Evolutionary conservation across 2,329 filamentous ascomycete genomes (phyloP), one percentile per base, ranked within the genome.

Genomic region (Zopfia rhizophila): DNA sequence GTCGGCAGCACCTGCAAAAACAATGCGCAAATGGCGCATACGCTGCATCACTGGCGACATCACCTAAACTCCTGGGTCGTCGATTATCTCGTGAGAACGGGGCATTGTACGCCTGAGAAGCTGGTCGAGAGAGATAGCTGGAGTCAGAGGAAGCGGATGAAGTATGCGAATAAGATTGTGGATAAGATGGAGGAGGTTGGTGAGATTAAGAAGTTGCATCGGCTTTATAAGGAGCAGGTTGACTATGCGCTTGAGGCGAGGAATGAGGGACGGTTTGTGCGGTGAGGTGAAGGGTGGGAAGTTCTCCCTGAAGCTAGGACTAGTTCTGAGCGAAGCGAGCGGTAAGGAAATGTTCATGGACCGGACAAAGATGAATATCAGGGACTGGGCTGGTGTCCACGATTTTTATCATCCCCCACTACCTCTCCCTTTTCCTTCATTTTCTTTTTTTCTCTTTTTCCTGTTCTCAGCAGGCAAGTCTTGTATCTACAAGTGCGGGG

Each of bases 41-140:
- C 80, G 1, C 78, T 93, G 3, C 79, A 84, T 4, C 90, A 94
- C 70, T 92, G 90, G 90, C 86, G 87, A 45, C 83, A 82, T 48
- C 82, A 85, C 32, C 82, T 93, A n/a, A 86, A 89, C 61, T 80
- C 86, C 53, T 89, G 82, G 80, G 85, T 92, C 0, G 77, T 87
- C 17, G 78, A 80, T 19, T 83, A 82, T 40, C 81, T 94, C 0
- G 70, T 78, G 17, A 68, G 68, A 1, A 77, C 85, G 47, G 84
- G 83, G 0, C 79, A 87, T 53, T 76, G 87, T 52, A 75, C 74
- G 0, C 72, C 83, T 1, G 72, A 79, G 8, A 80, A 84, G 60
- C 73, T 91, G 22, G 74, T 84, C 1, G 76, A 84, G 63, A 77
- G 87, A 7, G 84, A 86, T 45, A 77, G 75, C 44, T 81, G 84